Evolutionary conservation across 148 eudicot genomes (phyloP), one percentile per base, ranked within the genome.

Genomic region (Chenopodium berlandieri): DNA sequence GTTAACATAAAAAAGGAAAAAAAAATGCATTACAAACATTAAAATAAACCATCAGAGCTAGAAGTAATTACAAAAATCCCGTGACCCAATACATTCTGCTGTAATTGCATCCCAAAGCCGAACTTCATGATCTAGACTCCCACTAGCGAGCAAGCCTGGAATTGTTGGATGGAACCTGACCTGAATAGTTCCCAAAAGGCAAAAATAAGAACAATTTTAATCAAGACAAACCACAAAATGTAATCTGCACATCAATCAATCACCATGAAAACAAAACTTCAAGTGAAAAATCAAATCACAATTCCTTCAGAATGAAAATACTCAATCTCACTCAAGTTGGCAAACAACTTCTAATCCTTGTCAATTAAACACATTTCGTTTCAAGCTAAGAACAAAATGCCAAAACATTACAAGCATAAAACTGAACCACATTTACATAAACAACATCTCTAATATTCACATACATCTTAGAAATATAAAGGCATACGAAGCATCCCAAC

Each of bases 81-180:
- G 91, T 20, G 98, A 89, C 85, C 94, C 92, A 82, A 97, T 89
- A 83, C 99, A 97, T 81, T 91, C 97, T 62, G 93, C 94, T 40
- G 93, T 94, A 77, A 87, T 89, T 82, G 94, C 97, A 90, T 97
- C 94, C 99, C 99, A 97, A 71, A 97, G 84, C n/a, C 97, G 95
- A 88, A 97, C 99, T 88, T 97, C 99, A 82, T 97, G 98, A 84
- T 97, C 99, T 86, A 97, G 79, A 82, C 99, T 97, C 77, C 99
- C 99, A 80, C 99, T 97, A 37, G 99, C 99, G 37, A 97, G 90
- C 76, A 94, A 83, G 91, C 99, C 99, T 86, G 92, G 79, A 90
- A 78, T 75, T 37, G 83, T 66, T 64, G 86, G 80, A 85, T 83
- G 85, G 56, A 83, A 86, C 56, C 83, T 80, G 22, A 83, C 85